Evolutionary conservation across 257 asterid genomes (phyloP).

Genomic region (Lycium barbarum): DNA sequence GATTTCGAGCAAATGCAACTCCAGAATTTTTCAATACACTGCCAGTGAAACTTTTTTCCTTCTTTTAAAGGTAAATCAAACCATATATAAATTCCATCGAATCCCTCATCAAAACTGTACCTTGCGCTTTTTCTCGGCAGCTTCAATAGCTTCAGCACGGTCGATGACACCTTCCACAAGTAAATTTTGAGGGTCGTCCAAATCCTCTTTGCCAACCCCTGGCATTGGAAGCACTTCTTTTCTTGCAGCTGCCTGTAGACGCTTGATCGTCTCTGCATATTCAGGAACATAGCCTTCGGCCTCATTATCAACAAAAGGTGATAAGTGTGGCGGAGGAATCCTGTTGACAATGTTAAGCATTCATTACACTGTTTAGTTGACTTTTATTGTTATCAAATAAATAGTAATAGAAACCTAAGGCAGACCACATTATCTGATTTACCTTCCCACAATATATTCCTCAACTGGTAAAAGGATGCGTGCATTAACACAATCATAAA

Average conservation of each 20-base stretch:
- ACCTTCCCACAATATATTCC: slow-evolving; percentile 82
- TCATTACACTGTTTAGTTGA: not conserved
- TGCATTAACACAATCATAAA: slow-evolving; percentile 88
- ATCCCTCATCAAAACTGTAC: slow-evolving; percentile 40
- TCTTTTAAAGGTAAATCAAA: slow-evolving; percentile 15
- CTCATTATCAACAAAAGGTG: slow-evolving; percentile 97
- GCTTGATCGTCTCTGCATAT: slow-evolving; percentile 86
- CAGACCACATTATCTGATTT: slow-evolving; percentile 31
- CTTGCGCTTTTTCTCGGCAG: slow-evolving; percentile 73
- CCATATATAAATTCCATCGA: not conserved
- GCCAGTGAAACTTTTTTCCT: not conserved
- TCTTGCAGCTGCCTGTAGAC: slow-evolving; percentile 88
- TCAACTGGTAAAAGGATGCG: slow-evolving; percentile 84
- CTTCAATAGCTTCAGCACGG: slow-evolving; percentile 86
- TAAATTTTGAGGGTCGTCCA: slow-evolving; percentile 76
- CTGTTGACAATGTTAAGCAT: slow-evolving; percentile 47
- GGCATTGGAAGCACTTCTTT: slow-evolving; percentile 92
- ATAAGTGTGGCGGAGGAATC: slow-evolving; percentile 96
- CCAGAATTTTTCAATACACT: not conserved
- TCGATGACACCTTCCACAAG: slow-evolving; percentile 64
- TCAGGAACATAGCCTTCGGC: slow-evolving; percentile 98
- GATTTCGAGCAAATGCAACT: slow-evolving; percentile 1
- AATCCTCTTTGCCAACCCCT: slow-evolving; percentile 82
- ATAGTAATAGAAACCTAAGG: slow-evolving; percentile 11
- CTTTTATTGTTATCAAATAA: not conserved